phyloP scores from a whole-genome alignment of 768 basidiomycete species.

The Russula compacta region DNA sequence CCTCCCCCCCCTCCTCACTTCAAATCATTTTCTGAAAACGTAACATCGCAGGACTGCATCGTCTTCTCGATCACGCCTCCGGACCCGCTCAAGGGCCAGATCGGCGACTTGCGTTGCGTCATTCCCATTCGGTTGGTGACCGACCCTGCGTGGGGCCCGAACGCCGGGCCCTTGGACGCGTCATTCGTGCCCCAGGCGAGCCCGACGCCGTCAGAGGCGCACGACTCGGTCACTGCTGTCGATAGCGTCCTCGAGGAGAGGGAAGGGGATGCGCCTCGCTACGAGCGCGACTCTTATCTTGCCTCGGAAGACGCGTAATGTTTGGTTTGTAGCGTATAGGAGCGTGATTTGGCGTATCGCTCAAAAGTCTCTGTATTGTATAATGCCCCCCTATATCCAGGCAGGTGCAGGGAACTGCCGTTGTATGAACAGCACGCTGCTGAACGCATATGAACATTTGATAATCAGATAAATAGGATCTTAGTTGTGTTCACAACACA shows the following conservation, averaged over 20 bases:
- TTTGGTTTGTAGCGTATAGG: too few species aligned
- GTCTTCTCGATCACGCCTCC: slow-evolving; percentile 52
- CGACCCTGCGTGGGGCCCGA: slow-evolving; percentile 37
- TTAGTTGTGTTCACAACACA: too few species aligned
- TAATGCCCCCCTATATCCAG: too few species aligned
- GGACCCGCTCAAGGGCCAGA: slow-evolving; percentile 44
- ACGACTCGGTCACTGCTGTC: neutral
- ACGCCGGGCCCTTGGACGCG: slow-evolving; percentile 21
- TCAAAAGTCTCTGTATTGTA: too few species aligned
- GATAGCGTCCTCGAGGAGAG: too few species aligned
- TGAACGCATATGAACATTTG: too few species aligned
- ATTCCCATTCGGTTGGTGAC: slow-evolving; percentile 61
- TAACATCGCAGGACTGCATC: slow-evolving; percentile 47
- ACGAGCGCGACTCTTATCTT: neutral
- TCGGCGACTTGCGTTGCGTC: slow-evolving; percentile 49
- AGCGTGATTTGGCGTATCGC: neutral
- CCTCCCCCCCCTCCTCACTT: too few species aligned
- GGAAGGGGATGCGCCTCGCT: neutral
- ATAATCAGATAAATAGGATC: too few species aligned
- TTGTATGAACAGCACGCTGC: too few species aligned
- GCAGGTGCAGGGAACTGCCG: too few species aligned
- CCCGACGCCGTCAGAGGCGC: neutral
- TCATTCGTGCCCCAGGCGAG: slow-evolving; percentile 6
- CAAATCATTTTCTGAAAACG: too few species aligned
- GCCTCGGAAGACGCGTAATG: neutral